These are phyloP conservation scores for Fusarium hainanense DNA, from an alignment of 2,329 filamentous ascomycete genomes.

Conservation along the genomic window DNA sequence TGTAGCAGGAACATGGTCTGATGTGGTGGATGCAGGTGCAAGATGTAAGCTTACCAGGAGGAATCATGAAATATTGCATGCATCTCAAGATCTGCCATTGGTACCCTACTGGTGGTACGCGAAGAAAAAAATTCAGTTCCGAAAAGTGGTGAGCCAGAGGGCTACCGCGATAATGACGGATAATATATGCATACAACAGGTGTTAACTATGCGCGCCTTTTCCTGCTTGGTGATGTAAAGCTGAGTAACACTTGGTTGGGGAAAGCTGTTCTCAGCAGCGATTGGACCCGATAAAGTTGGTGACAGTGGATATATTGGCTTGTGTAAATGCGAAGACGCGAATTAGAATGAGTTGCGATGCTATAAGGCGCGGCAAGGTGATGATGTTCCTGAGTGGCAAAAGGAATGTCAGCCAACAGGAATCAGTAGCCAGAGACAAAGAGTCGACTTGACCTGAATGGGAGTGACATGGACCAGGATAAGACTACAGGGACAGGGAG, in stretches of 20 bases:
- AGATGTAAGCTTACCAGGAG: slow-evolving; percentile 17
- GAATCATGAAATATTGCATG: slow-evolving; percentile 16
- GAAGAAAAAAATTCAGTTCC: neutral
- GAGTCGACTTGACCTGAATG: slow-evolving; percentile 16
- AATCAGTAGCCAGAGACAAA: slow-evolving; percentile 11
- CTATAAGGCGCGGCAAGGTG: slow-evolving; percentile 14
- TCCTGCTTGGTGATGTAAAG: slow-evolving; percentile 1
- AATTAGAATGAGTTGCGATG: slow-evolving; percentile 35
- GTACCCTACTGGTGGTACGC: neutral
- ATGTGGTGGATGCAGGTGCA: slow-evolving; percentile 23
- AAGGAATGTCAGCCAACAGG: slow-evolving; percentile 17
- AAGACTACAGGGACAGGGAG: neutral
- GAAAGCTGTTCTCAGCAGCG: slow-evolving; percentile 10
- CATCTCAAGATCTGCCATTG: slow-evolving; percentile 22
- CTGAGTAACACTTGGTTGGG: slow-evolving; percentile 24
- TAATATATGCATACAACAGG: slow-evolving; percentile 6
- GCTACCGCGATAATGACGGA: slow-evolving; percentile 7
- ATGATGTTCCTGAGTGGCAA: slow-evolving; percentile 40
- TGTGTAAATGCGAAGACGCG: slow-evolving; percentile 16
- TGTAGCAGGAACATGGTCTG: slow-evolving; percentile 15
- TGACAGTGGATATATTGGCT: slow-evolving; percentile 16
- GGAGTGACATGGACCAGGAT: slow-evolving; percentile 30
- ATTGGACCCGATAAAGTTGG: slow-evolving; percentile 34
- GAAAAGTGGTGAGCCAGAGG: neutral
- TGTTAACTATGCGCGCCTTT: slow-evolving; percentile 3